Conservation (phyloP, 140 eudicot species). For the Erigeron philadelphicus region DNA sequence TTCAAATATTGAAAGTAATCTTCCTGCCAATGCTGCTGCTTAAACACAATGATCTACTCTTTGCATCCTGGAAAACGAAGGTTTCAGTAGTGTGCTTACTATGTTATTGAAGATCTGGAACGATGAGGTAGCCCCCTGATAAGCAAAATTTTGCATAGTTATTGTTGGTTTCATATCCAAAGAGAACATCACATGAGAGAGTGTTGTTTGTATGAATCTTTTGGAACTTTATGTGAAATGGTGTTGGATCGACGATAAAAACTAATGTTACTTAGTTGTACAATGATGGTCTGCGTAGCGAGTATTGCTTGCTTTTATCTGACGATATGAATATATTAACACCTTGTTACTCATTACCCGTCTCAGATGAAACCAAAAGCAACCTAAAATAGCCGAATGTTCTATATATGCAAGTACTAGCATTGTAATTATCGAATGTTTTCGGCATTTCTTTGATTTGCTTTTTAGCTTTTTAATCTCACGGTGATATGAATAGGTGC, state of each 20-base stretch:
- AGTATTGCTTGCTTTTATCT: too few relatives aligned
- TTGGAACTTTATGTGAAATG: conserved; percentile 16
- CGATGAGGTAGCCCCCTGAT: neutral
- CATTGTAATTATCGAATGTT: too few relatives aligned
- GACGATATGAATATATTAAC: too few relatives aligned
- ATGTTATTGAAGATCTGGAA: conserved; percentile 14
- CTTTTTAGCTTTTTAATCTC: too few relatives aligned
- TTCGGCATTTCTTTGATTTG: too few relatives aligned
- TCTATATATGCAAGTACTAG: too few relatives aligned
- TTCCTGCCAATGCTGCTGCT: conserved; percentile 50
- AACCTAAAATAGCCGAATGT: too few relatives aligned
- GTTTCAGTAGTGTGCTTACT: neutral
- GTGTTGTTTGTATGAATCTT: conserved; percentile 16
- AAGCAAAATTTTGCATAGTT: conserved; percentile 9
- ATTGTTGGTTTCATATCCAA: neutral
- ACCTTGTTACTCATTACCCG: too few relatives aligned
- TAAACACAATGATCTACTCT: conserved; percentile 7
- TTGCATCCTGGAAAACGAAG: neutral
- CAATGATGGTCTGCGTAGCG: too few relatives aligned
- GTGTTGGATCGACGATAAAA: conserved; percentile 3
- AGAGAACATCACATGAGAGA: conserved; percentile 1
- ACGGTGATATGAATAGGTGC: too few relatives aligned
- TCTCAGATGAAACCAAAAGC: too few relatives aligned
- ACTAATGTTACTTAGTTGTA: neutral
- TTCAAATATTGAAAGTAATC: conserved; percentile 72